Evolutionary conservation across 1,139 yeast genomes (phyloP).

Genomic region (Kodamaea alishanica): DNA sequence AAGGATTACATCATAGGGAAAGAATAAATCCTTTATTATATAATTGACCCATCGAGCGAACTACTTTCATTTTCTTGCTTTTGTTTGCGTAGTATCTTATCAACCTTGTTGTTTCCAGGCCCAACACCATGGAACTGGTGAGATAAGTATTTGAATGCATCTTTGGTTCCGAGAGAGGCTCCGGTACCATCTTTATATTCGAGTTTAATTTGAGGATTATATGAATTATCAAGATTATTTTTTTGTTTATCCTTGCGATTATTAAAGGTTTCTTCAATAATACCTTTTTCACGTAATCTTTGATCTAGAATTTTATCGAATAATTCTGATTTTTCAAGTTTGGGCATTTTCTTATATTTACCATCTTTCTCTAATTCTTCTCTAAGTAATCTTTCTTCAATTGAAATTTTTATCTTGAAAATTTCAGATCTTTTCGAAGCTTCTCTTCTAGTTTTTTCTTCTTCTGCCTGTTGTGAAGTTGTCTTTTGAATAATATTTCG

Average conservation of each 20-base stretch:
- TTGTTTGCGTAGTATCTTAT: constrained; percentile 11
- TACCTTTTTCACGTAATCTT: constrained; percentile 25
- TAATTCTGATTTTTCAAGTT: constrained; percentile 27
- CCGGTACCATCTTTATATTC: constrained; percentile 74
- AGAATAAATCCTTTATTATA: no score
- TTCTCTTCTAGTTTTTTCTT: constrained; percentile 23
- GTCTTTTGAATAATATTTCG: constrained; percentile 32
- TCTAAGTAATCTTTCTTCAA: constrained; percentile 38
- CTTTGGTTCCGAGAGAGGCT: constrained; percentile 57
- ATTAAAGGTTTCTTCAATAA: constrained; percentile 15
- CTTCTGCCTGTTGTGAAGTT: constrained; percentile 14
- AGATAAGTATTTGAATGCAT: constrained; percentile 81
- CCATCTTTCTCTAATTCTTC: constrained; percentile 38
- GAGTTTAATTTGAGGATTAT: constrained; percentile 59
- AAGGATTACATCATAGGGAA: no score
- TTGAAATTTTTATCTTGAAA: constrained; percentile 29
- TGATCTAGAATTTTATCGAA: constrained; percentile 31
- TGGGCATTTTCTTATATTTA: constrained; percentile 27
- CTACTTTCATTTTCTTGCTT: constrained; percentile 2
- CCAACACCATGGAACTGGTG: constrained; percentile 78
- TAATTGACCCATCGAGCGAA: no score
- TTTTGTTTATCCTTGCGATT: constrained; percentile 1
- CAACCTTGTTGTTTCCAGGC: constrained; percentile 13
- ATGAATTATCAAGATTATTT: constrained; percentile 21
- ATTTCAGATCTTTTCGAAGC: constrained; percentile 32